Evolutionary conservation across 257 asterid species (phyloP), one percentile per base, ranked within the genome.

Genomic region (Scutellaria minor): DNA sequence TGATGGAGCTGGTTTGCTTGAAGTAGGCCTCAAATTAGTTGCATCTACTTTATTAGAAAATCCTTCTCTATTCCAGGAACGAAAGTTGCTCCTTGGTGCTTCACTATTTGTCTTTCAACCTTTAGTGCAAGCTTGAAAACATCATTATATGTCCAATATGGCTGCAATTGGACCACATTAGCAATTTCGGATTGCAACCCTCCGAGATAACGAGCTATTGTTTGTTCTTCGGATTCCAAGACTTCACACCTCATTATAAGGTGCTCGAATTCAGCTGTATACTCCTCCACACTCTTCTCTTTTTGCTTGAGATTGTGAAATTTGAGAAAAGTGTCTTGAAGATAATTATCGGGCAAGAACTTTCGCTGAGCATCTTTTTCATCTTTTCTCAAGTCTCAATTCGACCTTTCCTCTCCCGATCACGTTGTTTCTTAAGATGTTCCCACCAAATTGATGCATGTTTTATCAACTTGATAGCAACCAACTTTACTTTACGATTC

Each of bases 401-500:
- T 4, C 41, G 42, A 2, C 20, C 1, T 1, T 46, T 47, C 1
- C 13, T 46, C 2, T 22, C 71, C 6, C 57, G 22, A 22, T 0
- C 6, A 1, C 15, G 7, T 18, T 22, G 57, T 0, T 63, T 63
- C 22, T 45, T 24, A 5, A 24, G 20, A 14, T 64, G 27, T 10
- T 65, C 58, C 58, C 71, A 45, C 70, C 70, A 47, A 46, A 47
- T 12, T 12, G 57, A 64, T 7, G 70, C 70, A 46, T 46, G 6
- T 3, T 64, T 64, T 12, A n/a, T 66, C 59, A 66, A 66, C 6
- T 66, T 66, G 59, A 66, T 66, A 5, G 71, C 59, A 7, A 66
- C 61, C 4, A 66, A 11, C 72, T 66, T 66, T 11, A 64, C 57
- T 7, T 45, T 64, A 5, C 22, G 57, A 24, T 64, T 13, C 13